phyloP scores from a whole-genome alignment of 768 basidiomycete genomes.

The Phylloporus scabripes region DNA sequence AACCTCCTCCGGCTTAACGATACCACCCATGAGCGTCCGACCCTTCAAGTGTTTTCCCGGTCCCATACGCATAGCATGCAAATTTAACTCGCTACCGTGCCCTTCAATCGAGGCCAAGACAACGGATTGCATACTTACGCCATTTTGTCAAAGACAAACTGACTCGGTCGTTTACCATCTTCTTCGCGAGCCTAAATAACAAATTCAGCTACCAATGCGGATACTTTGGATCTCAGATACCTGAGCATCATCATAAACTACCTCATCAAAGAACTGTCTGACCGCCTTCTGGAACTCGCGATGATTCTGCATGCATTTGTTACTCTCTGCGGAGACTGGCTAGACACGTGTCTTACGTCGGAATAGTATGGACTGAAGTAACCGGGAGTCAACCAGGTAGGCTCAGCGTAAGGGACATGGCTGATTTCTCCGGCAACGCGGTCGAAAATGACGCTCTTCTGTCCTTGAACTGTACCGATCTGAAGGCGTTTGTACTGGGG shows the following conservation, averaged over 20 bases:
- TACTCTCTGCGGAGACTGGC: background rate
- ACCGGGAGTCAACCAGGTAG: conserved; percentile 69
- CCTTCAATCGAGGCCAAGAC: background rate
- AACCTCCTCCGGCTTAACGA: conserved; percentile 72
- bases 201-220: conserved; percentile 12
- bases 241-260: conserved; percentile 46
- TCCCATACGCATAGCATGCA: conserved; percentile 90
- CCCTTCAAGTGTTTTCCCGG: conserved; percentile 85
- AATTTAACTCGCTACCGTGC: conserved; percentile 47
- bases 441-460: conserved; percentile 48
- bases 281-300: conserved; percentile 41
- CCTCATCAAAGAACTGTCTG: conserved; percentile 61
- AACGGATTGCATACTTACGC: conserved; percentile 41
- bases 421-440: conserved; percentile 56
- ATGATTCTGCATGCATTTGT: conserved; percentile 38
- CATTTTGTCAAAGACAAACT: conserved; percentile 76
- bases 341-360: conserved; percentile 38
- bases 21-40: conserved; percentile 62
- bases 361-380: conserved; percentile 70
- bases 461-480: conserved; percentile 67
- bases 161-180: conserved; percentile 83
- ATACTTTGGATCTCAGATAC: conserved; percentile 9
- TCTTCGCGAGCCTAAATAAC: conserved; percentile 59
- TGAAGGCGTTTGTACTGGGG: conserved; percentile 70
- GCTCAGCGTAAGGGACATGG: conserved; percentile 82